Percentiles rank a stretch among this genome's conserved stretches.
Conservation (phyloP, 164 flowering plant genomes). For the Tetracentron sinense region DNA sequence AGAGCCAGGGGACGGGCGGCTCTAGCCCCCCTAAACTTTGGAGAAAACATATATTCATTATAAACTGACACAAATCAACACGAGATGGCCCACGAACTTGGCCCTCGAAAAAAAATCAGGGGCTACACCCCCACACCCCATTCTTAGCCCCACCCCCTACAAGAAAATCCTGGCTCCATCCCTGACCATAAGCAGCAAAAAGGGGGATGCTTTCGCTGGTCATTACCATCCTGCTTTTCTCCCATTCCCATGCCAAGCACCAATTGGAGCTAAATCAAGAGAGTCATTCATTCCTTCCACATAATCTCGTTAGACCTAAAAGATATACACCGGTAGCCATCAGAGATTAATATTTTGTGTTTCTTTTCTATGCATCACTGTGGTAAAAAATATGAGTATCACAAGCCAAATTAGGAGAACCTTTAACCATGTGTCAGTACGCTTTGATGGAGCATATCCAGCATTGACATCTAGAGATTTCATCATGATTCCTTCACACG, state of each 20-base stretch:
- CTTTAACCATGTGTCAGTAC: constrained; percentile 88
- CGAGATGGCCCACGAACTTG: too few species aligned
- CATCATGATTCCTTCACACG: constrained; percentile 94
- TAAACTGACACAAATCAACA: too few species aligned
- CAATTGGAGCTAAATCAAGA: constrained; percentile 90
- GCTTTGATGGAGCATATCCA: constrained; percentile 81
- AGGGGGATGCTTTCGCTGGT: too few species aligned
- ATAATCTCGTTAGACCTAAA: constrained; percentile 87
- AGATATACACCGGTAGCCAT: constrained; percentile 1
- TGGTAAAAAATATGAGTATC: neutral
- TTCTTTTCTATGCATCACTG: neutral
- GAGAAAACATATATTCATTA: too few species aligned
- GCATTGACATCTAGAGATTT: constrained; percentile 83
- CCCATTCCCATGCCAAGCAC: constrained; percentile 98
- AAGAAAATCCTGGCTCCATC: too few species aligned
- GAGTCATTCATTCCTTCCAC: constrained; percentile 75
- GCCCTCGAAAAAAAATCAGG: too few species aligned
- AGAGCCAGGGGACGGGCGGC: too few species aligned
- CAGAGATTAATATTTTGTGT: neutral
- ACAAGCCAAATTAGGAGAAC: constrained; percentile 26
- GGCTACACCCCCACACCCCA: too few species aligned
- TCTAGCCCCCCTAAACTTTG: too few species aligned
- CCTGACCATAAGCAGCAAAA: too few species aligned
- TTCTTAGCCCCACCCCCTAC: too few species aligned
- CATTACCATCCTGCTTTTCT: constrained; percentile 95